Evolutionary conservation across 106 monocot genomes (phyloP).

Genomic region (Allium fistulosum): DNA sequence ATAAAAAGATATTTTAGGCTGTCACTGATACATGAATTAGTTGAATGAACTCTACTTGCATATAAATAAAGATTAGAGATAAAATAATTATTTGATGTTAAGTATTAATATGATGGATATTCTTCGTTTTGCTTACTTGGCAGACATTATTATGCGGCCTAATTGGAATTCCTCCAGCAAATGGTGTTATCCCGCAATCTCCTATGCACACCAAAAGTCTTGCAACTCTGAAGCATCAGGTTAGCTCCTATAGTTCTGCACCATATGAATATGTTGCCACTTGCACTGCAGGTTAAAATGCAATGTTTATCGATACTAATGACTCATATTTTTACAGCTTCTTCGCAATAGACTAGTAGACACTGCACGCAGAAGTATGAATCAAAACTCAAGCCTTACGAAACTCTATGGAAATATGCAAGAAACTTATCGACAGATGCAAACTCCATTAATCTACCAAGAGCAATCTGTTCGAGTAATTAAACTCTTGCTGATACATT

Average conservation of each 20-base stretch:
- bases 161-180: conserved; percentile 73
- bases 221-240: conserved; percentile 85
- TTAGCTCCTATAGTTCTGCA: conserved; percentile 6
- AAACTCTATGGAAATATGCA: conserved; percentile 77
- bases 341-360: conserved; percentile 57
- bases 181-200: conserved; percentile 88
- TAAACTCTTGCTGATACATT: no score
- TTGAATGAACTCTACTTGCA: not conserved
- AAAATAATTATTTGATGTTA: no score
- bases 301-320: not conserved
- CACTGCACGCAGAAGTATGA: conserved; percentile 53
- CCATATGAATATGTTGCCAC: no score
- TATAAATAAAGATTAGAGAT: no score
- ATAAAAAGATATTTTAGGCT: not conserved
- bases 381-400: conserved; percentile 67
- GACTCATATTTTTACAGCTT: conserved; percentile 20
- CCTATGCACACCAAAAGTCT: conserved; percentile 89
- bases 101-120: no score
- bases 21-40: not conserved
- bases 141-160: conserved; percentile 79
- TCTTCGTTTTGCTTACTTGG: not conserved
- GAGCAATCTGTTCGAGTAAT: conserved; percentile 35
- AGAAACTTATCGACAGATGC: conserved; percentile 79
- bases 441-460: conserved; percentile 72
- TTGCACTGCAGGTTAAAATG: not conserved